Percentiles rank a stretch among this genome's conserved stretches.
phyloP scores from a whole-genome alignment of 305 asterid species.

The Solanum hybrid region DNA sequence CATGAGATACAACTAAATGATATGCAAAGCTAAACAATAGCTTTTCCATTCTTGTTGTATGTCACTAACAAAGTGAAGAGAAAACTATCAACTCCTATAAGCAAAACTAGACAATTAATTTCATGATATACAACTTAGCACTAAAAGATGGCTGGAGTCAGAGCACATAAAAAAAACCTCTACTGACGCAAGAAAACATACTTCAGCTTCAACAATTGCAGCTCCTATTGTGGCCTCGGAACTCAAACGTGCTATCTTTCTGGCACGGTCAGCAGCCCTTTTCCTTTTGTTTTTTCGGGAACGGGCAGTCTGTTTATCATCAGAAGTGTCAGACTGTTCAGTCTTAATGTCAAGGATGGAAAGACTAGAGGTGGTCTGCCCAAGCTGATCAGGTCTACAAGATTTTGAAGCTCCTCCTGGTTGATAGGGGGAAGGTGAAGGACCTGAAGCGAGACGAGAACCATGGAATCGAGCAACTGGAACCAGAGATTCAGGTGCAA shows the following conservation, averaged over 20 bases:
- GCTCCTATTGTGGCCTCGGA: slow-evolving; percentile 79
- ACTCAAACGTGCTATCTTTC: slow-evolving; percentile 52
- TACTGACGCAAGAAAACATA: slow-evolving; percentile 41
- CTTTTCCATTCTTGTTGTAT: not conserved
- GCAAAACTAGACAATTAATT: not conserved
- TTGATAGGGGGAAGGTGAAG: slow-evolving; percentile 69
- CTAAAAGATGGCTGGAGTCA: slow-evolving; percentile 13
- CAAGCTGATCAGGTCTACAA: slow-evolving; percentile 32
- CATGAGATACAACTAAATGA: not conserved
- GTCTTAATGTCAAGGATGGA: slow-evolving; percentile 36
- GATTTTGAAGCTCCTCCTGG: slow-evolving; percentile 30
- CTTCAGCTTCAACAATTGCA: slow-evolving; percentile 94
- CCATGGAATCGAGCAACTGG: slow-evolving; percentile 82
- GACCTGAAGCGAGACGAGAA: slow-evolving; percentile 96
- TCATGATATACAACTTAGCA: slow-evolving; percentile 4
- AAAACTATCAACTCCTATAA: slow-evolving; percentile 3
- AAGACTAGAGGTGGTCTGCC: slow-evolving; percentile 43
- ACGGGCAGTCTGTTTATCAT: slow-evolving; percentile 17
- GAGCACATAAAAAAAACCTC: slow-evolving; percentile 28
- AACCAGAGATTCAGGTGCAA: slow-evolving; percentile 65
- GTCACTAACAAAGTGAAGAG: not conserved
- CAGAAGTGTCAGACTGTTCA: slow-evolving; percentile 28
- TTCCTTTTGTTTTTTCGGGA: not conserved
- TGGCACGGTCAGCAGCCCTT: slow-evolving; percentile 22
- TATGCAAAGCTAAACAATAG: not conserved